Evolutionary conservation across 805 yeast species (phyloP), one percentile per base, ranked within the genome.

Genomic region (Hanseniaspora mollemarum): DNA sequence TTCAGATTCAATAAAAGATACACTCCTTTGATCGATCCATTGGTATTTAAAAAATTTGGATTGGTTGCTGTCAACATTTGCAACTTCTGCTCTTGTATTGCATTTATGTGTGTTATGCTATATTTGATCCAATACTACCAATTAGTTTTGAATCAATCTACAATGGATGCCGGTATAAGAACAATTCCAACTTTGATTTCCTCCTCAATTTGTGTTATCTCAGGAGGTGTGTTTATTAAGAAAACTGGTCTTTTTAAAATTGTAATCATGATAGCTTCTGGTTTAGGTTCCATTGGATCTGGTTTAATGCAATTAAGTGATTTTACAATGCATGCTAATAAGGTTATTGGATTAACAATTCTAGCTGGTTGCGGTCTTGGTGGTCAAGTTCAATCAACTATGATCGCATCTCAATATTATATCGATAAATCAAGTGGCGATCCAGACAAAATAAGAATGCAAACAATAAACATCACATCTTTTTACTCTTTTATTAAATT

Each of bases 351-450:
- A 3, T 56, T 60, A 18, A 52, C 68, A 42, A 67, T 71, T 37
- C 59, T 69, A 16, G 63, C 67, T 2, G 74, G 74, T 49, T 49
- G 66, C 10, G 65, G 63, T 2, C 56, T 68, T 33, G 75, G 73
- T 21, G 44, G 60, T 5, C 54, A 58, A 26, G 54, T 67, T 56
- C 73, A 69, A 54, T 51, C 65, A n/a, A 55, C 62, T 4, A 31
- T 66, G 43, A 54, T 66, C 37, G 58, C 65, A 19, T 55, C 60
- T 13, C 70, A 67, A 52, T 37, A 66, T 8, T 59, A 57, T 31
- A 49, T 60, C 24, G 61, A 59, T 33, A 31, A 26, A 18, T 31
- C 44, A 15, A 56, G 55, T 28, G 43, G 32, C 4, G 51, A 51
- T 39, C 53, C 56, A 19, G 53, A 55, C 10, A 49, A 55, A 7